A percentile compares a stretch with the other conserved stretches of the same genome.
phyloP scores from a whole-genome alignment of 805 yeast species.

The Zygosaccharomyces pseudorouxii region DNA sequence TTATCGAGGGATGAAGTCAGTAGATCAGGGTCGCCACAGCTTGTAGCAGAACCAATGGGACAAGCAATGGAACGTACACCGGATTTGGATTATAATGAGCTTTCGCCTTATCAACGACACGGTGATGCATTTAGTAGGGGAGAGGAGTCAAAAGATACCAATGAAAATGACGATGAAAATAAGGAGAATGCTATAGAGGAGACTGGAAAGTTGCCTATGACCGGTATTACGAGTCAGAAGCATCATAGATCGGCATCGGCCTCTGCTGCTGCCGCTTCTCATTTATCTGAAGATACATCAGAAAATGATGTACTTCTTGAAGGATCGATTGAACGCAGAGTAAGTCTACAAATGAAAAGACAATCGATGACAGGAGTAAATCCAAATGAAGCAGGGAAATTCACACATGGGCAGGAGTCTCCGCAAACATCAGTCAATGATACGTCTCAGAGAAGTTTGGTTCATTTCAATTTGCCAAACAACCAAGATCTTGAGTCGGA shows the following conservation, averaged over 20 bases:
- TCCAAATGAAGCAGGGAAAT: not conserved
- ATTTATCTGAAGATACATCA: not conserved
- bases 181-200: not conserved
- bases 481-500: not conserved
- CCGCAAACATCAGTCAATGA: not conserved
- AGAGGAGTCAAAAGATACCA: not conserved
- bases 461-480: not conserved
- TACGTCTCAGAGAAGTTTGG: not conserved
- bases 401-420: too few relatives aligned
- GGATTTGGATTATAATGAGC: not conserved
- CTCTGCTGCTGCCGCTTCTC: not conserved
- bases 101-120: not conserved
- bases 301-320: not conserved
- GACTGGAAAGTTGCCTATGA: not conserved
- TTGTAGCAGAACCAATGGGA: constrained; percentile 3
- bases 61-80: not conserved
- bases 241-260: not conserved
- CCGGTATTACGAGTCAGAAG: not conserved
- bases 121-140: not conserved
- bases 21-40: constrained; percentile 4
- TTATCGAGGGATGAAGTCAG: not conserved
- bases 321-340: not conserved
- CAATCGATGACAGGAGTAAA: not conserved
- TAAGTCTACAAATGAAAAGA: not conserved
- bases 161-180: not conserved